A percentile compares a stretch with the other conserved stretches of the same genome.
These are phyloP conservation scores for Paecilomyces niveus DNA, from an alignment of 2,329 filamentous ascomycete species.

Conservation along the genomic window DNA sequence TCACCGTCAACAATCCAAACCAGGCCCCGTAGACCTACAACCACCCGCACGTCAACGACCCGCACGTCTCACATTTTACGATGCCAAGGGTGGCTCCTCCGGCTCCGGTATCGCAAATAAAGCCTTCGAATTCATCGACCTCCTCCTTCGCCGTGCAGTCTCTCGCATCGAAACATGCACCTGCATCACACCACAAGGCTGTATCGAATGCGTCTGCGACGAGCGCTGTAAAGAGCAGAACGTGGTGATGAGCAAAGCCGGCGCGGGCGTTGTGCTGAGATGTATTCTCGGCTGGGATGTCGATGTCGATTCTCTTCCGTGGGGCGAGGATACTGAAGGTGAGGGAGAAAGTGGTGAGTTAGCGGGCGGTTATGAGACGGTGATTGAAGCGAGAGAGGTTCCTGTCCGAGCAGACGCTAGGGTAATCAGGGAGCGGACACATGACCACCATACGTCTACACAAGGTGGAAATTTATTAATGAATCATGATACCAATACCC, in stretches of 20 bases:
- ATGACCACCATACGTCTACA: background rate
- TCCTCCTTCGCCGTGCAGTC: slow-evolving; percentile 68
- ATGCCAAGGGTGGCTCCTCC: slow-evolving; percentile 78
- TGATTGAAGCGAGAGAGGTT: slow-evolving; percentile 66
- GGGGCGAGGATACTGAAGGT: slow-evolving; percentile 74
- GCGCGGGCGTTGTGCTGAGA: slow-evolving; percentile 73
- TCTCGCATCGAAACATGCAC: slow-evolving; percentile 67
- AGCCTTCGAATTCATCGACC: slow-evolving; percentile 85
- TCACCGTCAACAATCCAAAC: slow-evolving; percentile 4
- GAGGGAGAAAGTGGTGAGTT: slow-evolving; percentile 61
- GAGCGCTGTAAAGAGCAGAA: slow-evolving; percentile 81
- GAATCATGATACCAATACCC: background rate
- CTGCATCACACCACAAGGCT: slow-evolving; percentile 63
- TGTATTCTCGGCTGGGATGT: slow-evolving; percentile 68
- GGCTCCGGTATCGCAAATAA: slow-evolving; percentile 86
- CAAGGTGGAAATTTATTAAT: background rate
- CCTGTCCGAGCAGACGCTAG: slow-evolving; percentile 21
- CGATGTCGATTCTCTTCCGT: slow-evolving; percentile 75
- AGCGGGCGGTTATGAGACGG: slow-evolving; percentile 71
- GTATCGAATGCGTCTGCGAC: slow-evolving; percentile 81
- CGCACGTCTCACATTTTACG: slow-evolving; percentile 86
- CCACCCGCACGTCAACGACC: slow-evolving; percentile 64
- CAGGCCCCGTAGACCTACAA: slow-evolving; percentile 8
- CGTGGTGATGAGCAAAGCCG: slow-evolving; percentile 88
- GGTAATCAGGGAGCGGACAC: slow-evolving; percentile 12